These are phyloP conservation scores for Pythium phragmiticola DNA, from an alignment of 352 stramenopile species.

Conservation along the genomic window DNA sequence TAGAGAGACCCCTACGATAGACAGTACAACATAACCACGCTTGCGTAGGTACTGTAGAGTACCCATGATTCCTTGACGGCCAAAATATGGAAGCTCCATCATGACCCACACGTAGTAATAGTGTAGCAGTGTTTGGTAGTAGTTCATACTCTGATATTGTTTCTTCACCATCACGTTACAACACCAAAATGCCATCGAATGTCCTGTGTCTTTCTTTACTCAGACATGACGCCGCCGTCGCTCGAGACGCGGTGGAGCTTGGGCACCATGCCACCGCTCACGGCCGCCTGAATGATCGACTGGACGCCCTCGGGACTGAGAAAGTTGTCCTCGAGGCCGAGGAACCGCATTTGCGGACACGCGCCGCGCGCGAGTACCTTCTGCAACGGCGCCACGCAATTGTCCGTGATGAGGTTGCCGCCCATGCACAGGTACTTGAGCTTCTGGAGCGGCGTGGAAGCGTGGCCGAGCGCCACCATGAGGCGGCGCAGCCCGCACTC, in stretches of 20 bases:
- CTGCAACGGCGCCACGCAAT: slow-evolving; percentile 67
- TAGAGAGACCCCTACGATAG: too few relatives aligned
- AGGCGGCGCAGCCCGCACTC: slow-evolving; percentile 73
- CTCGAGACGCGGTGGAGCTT: slow-evolving; percentile 78
- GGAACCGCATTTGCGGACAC: slow-evolving; percentile 77
- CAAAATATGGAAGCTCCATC: too few relatives aligned
- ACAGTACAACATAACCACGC: too few relatives aligned
- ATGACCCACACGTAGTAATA: too few relatives aligned
- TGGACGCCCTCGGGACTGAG: slow-evolving; percentile 67
- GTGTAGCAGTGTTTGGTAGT: too few relatives aligned
- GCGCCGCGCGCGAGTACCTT: slow-evolving; percentile 54
- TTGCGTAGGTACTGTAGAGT: too few relatives aligned
- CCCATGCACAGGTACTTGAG: slow-evolving; percentile 86
- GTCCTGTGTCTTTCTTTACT: background rate
- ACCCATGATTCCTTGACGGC: too few relatives aligned
- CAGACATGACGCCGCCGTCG: slow-evolving; percentile 31
- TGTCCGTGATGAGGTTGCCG: slow-evolving; percentile 85
- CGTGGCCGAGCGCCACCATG: slow-evolving; percentile 47
- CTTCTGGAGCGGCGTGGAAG: slow-evolving; percentile 40
- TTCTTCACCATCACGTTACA: background rate
- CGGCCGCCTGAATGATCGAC: slow-evolving; percentile 73
- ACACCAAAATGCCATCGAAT: background rate
- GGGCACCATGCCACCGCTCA: slow-evolving; percentile 77
- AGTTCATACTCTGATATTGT: slow-evolving; percentile 6
- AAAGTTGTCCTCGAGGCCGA: slow-evolving; percentile 82